phyloP scores from a whole-genome alignment of 345 rosid genomes.

The Physaria fendleri region DNA sequence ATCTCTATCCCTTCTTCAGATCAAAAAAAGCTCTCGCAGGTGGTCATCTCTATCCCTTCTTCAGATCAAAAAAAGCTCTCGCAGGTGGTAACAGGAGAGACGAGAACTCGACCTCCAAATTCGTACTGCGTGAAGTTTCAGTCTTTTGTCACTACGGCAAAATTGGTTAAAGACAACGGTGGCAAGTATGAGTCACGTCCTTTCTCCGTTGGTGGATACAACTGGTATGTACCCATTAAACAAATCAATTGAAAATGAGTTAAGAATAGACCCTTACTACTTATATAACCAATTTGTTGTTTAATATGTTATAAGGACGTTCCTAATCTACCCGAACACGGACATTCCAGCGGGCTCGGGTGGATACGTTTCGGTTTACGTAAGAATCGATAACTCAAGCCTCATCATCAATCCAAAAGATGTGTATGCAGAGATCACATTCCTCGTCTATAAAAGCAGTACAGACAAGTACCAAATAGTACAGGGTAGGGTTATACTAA shows the following conservation, averaged over 20 bases:
- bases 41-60: too few relatives aligned
- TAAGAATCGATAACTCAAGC: constrained; percentile 20
- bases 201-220: constrained; percentile 25
- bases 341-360: constrained; percentile 3
- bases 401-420: constrained; percentile 10
- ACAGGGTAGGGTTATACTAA: constrained; percentile 13
- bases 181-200: constrained; percentile 27
- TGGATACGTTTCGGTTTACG: constrained; percentile 16
- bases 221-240: constrained; percentile 1
- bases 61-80: constrained; percentile 14
- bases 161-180: constrained; percentile 9
- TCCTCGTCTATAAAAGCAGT: constrained; percentile 17
- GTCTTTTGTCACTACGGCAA: constrained; percentile 6
- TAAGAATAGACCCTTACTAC: too few relatives aligned
- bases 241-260: too few relatives aligned
- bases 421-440: constrained; percentile 25
- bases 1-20: too few relatives aligned
- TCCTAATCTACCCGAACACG: constrained; percentile 13
- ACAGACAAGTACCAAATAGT: not conserved
- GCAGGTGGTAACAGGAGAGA: not conserved
- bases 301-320: constrained; percentile 13
- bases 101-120: constrained; percentile 21
- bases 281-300: not conserved
- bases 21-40: constrained; percentile 3
- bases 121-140: constrained; percentile 22